Percentiles rank a stretch among this genome's conserved stretches.
These are phyloP conservation scores for Apiotrichum sp. DNA, from an alignment of 1,284 basidiomycete genomes.

Conservation along the genomic window DNA sequence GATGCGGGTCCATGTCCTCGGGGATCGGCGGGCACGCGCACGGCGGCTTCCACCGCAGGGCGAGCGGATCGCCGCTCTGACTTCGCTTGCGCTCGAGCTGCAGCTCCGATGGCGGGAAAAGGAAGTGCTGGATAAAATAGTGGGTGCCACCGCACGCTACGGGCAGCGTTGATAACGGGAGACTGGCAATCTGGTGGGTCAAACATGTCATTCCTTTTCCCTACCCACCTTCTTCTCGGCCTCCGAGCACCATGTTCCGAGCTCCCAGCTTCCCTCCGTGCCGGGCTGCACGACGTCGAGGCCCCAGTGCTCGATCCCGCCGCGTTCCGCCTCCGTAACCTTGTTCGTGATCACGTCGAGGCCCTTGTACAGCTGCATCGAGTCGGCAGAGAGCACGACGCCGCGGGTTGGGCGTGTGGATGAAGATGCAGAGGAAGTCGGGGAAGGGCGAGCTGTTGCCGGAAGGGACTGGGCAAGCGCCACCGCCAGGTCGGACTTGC, in stretches of 20 bases:
- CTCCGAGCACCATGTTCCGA: slow-evolving; percentile 63
- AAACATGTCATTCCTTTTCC: too few species aligned
- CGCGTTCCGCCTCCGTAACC: slow-evolving; percentile 66
- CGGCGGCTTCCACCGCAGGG: slow-evolving; percentile 29
- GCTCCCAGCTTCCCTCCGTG: slow-evolving; percentile 75
- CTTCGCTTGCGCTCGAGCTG: slow-evolving; percentile 28
- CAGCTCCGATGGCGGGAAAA: slow-evolving; percentile 66
- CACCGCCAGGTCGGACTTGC: slow-evolving; percentile 89
- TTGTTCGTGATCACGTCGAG: slow-evolving; percentile 96
- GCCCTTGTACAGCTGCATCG: slow-evolving; percentile 97
- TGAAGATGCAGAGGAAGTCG: neutral
- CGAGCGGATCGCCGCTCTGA: slow-evolving; percentile 1
- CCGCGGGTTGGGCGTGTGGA: neutral
- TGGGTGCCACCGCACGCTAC: slow-evolving; percentile 92
- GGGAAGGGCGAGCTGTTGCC: too few species aligned
- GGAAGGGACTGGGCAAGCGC: slow-evolving; percentile 62
- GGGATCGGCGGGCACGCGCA: slow-evolving; percentile 40
- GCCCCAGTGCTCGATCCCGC: slow-evolving; percentile 78
- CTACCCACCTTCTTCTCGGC: slow-evolving; percentile 60
- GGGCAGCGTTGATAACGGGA: slow-evolving; percentile 52
- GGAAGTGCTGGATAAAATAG: slow-evolving; percentile 88
- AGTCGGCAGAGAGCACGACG: slow-evolving; percentile 82
- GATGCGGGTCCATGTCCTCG: slow-evolving; percentile 19
- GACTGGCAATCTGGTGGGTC: slow-evolving; percentile 1
- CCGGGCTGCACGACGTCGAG: slow-evolving; percentile 81